Evolutionary conservation across 345 rosid species (phyloP).

Genomic region (Syzygium aromaticum): DNA sequence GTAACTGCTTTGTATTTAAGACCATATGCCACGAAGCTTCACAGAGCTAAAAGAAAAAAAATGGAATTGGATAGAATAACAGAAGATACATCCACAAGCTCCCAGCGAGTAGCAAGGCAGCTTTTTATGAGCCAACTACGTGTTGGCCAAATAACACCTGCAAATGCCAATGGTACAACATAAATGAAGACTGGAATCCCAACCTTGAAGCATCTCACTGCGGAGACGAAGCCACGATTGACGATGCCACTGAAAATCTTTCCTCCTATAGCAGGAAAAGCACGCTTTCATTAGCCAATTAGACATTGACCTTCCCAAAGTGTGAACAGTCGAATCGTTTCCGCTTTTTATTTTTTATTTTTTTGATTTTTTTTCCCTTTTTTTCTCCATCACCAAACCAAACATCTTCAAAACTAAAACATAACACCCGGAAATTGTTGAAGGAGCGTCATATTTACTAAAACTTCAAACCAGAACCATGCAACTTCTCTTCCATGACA

Average conservation of each 20-base stretch:
- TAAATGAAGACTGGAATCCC: neutral
- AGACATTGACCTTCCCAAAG: neutral
- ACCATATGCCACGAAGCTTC: neutral
- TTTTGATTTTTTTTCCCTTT: neutral
- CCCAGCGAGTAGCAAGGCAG: neutral
- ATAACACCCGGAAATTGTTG: no score
- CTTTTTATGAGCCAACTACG: neutral
- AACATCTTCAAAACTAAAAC: neutral
- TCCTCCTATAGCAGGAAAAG: neutral
- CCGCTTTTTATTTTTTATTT: neutral
- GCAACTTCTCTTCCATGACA: constrained; percentile 1
- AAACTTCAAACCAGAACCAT: neutral
- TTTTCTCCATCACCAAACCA: neutral
- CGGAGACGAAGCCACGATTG: neutral
- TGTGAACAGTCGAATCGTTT: neutral
- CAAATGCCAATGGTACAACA: neutral
- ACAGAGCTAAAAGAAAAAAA: neutral
- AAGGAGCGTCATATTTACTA: neutral
- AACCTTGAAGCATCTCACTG: neutral
- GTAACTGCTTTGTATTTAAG: neutral
- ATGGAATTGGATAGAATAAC: neutral
- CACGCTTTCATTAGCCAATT: neutral
- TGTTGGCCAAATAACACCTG: neutral
- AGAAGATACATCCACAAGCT: neutral
- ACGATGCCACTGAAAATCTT: neutral